Conservation (phyloP, 495 filamentous ascomycete genomes). For the Talaromyces ruber region DNA sequence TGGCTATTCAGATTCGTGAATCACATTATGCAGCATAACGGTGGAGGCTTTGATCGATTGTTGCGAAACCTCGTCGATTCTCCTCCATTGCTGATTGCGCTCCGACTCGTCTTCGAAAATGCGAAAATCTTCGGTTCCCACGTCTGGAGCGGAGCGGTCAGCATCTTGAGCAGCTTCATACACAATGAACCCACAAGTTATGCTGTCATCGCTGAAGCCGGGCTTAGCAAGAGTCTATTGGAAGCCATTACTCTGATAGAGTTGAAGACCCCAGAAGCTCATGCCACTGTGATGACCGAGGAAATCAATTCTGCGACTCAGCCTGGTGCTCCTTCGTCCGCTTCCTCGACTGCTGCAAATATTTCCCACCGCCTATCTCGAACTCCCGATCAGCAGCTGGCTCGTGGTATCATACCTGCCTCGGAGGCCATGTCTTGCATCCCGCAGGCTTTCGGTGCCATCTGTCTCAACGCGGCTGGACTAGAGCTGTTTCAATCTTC, state of each 20-base stretch:
- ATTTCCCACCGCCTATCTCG: conserved; percentile 24
- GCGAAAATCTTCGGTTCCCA: conserved; percentile 72
- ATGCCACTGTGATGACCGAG: conserved; percentile 16
- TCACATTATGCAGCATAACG: conserved; percentile 82
- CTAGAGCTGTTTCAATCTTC: conserved; percentile 84
- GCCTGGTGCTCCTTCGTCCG: conserved; percentile 7
- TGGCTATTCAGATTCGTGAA: conserved; percentile 94
- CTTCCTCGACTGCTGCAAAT: conserved; percentile 11
- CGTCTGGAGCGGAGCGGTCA: conserved; percentile 88
- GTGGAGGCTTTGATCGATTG: conserved; percentile 78
- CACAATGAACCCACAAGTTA: conserved; percentile 99
- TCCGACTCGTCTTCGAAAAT: conserved; percentile 77
- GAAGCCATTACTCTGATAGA: conserved; percentile 60
- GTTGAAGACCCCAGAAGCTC: conserved; percentile 23
- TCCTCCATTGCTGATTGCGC: conserved; percentile 65
- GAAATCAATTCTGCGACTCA: conserved; percentile 9
- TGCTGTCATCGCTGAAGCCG: conserved; percentile 87
- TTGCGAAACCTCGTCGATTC: conserved; percentile 93
- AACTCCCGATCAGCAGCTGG: conserved; percentile 37
- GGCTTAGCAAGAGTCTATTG: conserved; percentile 75
- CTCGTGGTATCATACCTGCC: conserved; percentile 71
- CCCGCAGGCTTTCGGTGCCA: conserved; percentile 82
- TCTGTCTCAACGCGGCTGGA: conserved; percentile 84
- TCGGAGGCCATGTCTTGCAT: conserved; percentile 79
- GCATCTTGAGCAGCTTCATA: conserved; percentile 90